Base-by-base conservation (phyloP, 2,329 filamentous ascomycete species). In the Calonectria crousiana region DNA sequence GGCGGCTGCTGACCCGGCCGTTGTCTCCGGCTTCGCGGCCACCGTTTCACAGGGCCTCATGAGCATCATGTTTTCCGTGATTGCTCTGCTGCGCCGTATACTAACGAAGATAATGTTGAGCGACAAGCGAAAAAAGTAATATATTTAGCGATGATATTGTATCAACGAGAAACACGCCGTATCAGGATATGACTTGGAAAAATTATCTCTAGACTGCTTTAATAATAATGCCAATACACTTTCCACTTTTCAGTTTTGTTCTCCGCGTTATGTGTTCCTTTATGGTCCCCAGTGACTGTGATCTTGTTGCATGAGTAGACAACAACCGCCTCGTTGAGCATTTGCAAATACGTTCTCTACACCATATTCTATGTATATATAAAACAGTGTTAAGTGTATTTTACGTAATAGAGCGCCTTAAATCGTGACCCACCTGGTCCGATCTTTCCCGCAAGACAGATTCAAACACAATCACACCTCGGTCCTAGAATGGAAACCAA, bases 11-110 rank as follows among this genome's bases (percentile, higher is more conserved):
- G 38, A 60, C 38, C 67, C 67, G 8, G 38, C 38, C 1, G 60
- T 65, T 11, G 60, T 49, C 14, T 65, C 60, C 14, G 60, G 60
- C 2, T 65, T 65, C n/a, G 20, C 34, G 38, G 60, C 60, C 10
- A 32, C 60, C 13, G 41, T 49, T 11, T 14, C 41, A 18, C 38
- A 47, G 28, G 38, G 60, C 38, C 3, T 65, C 60, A 65, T 65
- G 60, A 65, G 60, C 41, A 30, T 65, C 11, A 38, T 18, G 16
- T 65, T 65, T 23, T 47, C 41, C 18, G n/a, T 49, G 26, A 65
- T 65, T 49, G 60, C 60, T 20, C 41, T 65, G 13, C 28, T 65
- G 38, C 38, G 60, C 41, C 60, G 60, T 20, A 44, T 65, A 65
- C 6, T 49, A 8, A 36, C 56, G 11, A 62, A 62, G 23, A 36